Evolutionary conservation across 495 filamentous ascomycete genomes (phyloP), one percentile per base, ranked within the genome.

Genomic region (Podospora fimiseda): DNA sequence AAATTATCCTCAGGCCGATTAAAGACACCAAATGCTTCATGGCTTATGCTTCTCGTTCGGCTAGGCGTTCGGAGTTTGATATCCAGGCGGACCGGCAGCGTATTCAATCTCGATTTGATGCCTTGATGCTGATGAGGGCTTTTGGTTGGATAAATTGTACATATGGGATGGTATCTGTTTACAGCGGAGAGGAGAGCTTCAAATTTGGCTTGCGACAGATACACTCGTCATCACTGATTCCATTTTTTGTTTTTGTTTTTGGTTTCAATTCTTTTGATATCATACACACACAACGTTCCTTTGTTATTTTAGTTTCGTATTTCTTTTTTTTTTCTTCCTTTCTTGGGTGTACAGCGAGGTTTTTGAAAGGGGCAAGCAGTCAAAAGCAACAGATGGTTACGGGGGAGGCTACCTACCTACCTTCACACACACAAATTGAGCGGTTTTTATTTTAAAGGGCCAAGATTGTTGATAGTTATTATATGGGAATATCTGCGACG

Each of bases 11-110:
- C 33, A 42, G 15, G 14, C 16, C n/a, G 19, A 9, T 3, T 53
- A 38, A 18, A 42, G 16, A 36, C 37, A 38, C 40, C 40, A n/a
- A 6, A 18, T 50, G 24, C 16, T 37, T 42, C 0, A n/a, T 48
- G 43, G 16, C 33, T 23, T 43, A 21, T 27, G 44, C 36, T 15
- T 38, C 20, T n/a, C 48, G 22, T 36, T 51, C 36, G 48, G 48
- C 23, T 50, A 16, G 48, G 48, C 27, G 48, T 50, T 19, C 3
- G 41, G 41, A 43, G 44, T 48, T 48, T 48, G 11, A 33, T 33
- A 11, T 33, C 27, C 27, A 33, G 27, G 11, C 6, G 27, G 27
- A 5, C 27, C 11, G 27, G 27, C 27, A 33, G 11, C 5, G 5
- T 33, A 33, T 33, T 33, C 27, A 11, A 11, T 11, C 27, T n/a